Conservation (phyloP, 2,329 filamentous ascomycete species). For the Phoma sp. region DNA sequence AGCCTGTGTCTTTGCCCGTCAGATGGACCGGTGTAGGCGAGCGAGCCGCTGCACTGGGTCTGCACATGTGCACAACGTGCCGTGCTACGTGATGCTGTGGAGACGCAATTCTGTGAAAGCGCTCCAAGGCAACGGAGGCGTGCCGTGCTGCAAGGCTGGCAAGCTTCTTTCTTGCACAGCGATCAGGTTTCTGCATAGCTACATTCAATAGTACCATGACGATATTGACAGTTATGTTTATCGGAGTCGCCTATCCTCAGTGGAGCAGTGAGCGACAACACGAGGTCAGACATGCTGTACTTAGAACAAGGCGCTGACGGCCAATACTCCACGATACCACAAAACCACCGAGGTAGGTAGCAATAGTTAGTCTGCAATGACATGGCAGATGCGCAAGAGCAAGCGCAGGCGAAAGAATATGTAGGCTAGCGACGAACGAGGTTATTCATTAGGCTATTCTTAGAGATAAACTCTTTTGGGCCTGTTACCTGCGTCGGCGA, state of each 20-base stretch:
- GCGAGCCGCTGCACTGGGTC: constrained; percentile 13
- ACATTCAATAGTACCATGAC: neutral
- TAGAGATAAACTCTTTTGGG: constrained; percentile 43
- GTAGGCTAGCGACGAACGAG: constrained; percentile 20
- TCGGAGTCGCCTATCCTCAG: constrained; percentile 16
- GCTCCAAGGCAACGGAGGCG: constrained; percentile 14
- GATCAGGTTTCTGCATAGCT: neutral
- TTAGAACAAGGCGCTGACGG: constrained; percentile 21
- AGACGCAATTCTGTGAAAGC: constrained; percentile 2
- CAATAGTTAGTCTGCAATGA: constrained; percentile 25
- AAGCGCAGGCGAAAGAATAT: constrained; percentile 38
- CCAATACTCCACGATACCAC: constrained; percentile 18
- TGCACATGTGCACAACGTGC: constrained; percentile 15
- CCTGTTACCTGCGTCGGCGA: constrained; percentile 21
- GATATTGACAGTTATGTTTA: neutral
- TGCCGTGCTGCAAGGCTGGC: constrained; percentile 26
- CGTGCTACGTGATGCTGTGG: constrained; percentile 5
- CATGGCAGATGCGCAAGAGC: constrained; percentile 28
- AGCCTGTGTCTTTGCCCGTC: constrained; percentile 5
- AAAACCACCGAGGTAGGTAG: constrained; percentile 27
- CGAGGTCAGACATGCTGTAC: constrained; percentile 34
- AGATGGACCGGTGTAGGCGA: constrained; percentile 7
- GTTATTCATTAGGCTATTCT: constrained; percentile 31
- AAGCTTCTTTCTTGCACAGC: neutral
- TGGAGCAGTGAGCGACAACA: constrained; percentile 31